Evolutionary conservation across 2,329 filamentous ascomycete genomes (phyloP).

Genomic region (Arthroderma sp.): DNA sequence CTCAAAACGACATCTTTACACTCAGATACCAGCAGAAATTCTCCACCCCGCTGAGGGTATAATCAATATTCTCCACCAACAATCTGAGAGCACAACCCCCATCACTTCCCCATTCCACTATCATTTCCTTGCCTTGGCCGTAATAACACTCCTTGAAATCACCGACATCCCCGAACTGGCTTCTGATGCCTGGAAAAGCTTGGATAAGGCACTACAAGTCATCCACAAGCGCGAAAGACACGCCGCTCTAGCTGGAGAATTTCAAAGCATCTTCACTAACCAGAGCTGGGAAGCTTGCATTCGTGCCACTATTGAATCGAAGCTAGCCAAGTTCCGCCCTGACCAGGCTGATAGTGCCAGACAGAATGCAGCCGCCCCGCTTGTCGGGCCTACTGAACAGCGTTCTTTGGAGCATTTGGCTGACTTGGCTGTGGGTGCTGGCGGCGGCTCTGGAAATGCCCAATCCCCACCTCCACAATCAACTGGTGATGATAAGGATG

Average conservation of each 20-base stretch:
- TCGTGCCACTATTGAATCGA: conserved; percentile 27
- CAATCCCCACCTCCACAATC: conserved; percentile 5
- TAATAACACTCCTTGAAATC: conserved; percentile 31
- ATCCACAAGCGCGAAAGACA: conserved; percentile 32
- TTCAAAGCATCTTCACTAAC: conserved; percentile 27
- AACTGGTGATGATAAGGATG: conserved; percentile 9
- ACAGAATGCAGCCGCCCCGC: conserved; percentile 15
- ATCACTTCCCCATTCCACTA: conserved; percentile 28
- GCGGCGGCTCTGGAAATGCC: conserved; percentile 19
- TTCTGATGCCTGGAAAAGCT: conserved; percentile 26
- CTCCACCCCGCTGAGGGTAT: conserved; percentile 28
- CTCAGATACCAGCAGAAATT: conserved; percentile 30
- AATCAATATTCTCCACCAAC: conserved; percentile 27
- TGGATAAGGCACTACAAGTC: conserved; percentile 40
- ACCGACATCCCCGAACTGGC: conserved; percentile 27
- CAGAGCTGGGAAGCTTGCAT: conserved; percentile 29
- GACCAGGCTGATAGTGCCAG: conserved; percentile 18
- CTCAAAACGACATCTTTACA: conserved; percentile 30
- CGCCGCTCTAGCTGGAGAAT: conserved; percentile 19
- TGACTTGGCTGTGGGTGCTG: conserved; percentile 31
- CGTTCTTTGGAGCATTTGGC: conserved; percentile 32
- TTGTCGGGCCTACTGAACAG: conserved; percentile 31
- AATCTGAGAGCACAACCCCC: conserved; percentile 15
- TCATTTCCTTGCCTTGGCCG: conserved; percentile 28
- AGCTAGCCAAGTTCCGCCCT: conserved; percentile 20